phyloP scores from a whole-genome alignment of 2,329 filamentous ascomycete genomes.

The Zymoseptoria passerinii region DNA sequence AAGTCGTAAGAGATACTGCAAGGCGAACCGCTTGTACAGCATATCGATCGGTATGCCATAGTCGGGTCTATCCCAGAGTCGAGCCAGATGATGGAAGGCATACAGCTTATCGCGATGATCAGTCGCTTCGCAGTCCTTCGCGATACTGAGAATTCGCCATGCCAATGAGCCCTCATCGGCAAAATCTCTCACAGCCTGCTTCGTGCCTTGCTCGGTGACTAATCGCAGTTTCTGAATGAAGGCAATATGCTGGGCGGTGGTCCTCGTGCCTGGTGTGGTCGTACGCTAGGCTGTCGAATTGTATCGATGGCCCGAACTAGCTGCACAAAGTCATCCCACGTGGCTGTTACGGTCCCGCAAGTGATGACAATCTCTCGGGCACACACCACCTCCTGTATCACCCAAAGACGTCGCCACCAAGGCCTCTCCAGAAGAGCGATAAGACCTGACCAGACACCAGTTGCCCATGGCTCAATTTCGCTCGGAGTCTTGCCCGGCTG shows the following conservation, averaged over 20 bases:
- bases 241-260: conserved; percentile 11
- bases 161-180: conserved; percentile 12
- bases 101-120: conserved; percentile 16
- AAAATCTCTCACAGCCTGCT: conserved; percentile 14
- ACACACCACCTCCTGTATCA: conserved; percentile 10
- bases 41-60: conserved; percentile 11
- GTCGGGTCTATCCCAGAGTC: conserved; percentile 13
- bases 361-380: conserved; percentile 14
- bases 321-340: conserved; percentile 14
- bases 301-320: conserved; percentile 9
- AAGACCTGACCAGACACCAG: conserved; percentile 12
- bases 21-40: conserved; percentile 12
- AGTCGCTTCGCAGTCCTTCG: conserved; percentile 16
- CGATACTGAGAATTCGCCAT: conserved; percentile 11
- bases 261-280: conserved; percentile 11
- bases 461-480: conserved; percentile 9
- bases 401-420: conserved; percentile 14
- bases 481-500: conserved; percentile 8
- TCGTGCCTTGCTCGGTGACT: conserved; percentile 10
- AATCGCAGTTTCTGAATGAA: conserved; percentile 15
- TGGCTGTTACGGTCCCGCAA: conserved; percentile 9
- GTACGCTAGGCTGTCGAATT: conserved; percentile 6
- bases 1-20: conserved; percentile 13
- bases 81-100: conserved; percentile 13
- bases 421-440: conserved; percentile 10